Conservation (phyloP, 331 rosid species). For the Malus hybrid region DNA sequence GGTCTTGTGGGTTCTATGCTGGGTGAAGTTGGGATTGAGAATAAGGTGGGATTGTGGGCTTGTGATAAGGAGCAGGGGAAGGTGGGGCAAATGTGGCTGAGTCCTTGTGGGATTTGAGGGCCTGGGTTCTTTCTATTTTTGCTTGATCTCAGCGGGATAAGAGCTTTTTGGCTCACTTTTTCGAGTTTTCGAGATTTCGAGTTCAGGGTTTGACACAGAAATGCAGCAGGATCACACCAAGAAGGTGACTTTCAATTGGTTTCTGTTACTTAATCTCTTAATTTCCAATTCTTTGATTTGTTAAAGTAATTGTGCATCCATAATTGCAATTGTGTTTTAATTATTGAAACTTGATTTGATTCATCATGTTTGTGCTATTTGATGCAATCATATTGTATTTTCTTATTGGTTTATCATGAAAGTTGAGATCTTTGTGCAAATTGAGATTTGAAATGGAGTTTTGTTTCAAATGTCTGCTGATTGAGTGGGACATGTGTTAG, state of each 20-base stretch:
- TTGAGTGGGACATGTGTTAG: background rate
- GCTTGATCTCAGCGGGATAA: constrained; percentile 34
- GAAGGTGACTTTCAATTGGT: constrained; percentile 43
- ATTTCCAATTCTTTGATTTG: background rate
- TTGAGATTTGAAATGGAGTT: background rate
- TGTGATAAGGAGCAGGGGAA: constrained; percentile 86
- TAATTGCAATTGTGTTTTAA: background rate
- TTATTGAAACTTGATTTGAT: background rate
- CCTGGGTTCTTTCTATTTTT: constrained; percentile 6
- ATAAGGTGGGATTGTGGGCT: constrained; percentile 59
- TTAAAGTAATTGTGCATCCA: background rate
- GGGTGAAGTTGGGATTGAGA: constrained; percentile 42
- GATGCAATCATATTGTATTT: background rate
- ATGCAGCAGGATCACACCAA: constrained; percentile 77
- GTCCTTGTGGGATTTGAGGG: background rate
- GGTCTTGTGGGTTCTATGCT: constrained; percentile 46
- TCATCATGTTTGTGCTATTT: background rate
- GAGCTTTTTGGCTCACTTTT: constrained; percentile 15
- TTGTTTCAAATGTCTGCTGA: background rate
- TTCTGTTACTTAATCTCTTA: background rate
- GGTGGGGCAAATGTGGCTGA: constrained; percentile 97
- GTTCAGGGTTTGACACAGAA: constrained; percentile 26
- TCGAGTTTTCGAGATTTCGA: constrained; percentile 15
- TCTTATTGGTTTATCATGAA: background rate
- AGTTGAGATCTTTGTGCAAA: constrained; percentile 1